A percentile compares a stretch with the other conserved stretches of the same genome.
These are phyloP conservation scores for Orbilia brochopaga DNA, from an alignment of 2,329 filamentous ascomycete genomes.

Conservation along the genomic window DNA sequence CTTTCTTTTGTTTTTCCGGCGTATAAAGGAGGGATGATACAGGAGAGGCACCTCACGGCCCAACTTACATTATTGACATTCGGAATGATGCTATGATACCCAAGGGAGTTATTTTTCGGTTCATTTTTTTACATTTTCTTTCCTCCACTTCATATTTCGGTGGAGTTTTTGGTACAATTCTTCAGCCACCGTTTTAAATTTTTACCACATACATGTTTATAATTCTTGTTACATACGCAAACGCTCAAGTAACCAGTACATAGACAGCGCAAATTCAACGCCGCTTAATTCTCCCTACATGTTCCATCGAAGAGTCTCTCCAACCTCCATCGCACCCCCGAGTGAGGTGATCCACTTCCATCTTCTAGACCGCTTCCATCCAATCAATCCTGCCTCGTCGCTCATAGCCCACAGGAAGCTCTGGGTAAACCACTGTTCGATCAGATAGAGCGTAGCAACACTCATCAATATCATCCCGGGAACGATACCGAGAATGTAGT, in stretches of 20 bases:
- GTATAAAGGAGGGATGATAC: neutral
- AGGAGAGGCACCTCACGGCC: conserved; percentile 9
- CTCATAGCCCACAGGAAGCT: conserved; percentile 51
- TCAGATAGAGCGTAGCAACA: conserved; percentile 29
- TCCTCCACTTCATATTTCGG: neutral
- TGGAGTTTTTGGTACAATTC: too few species aligned
- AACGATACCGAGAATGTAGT: conserved; percentile 52
- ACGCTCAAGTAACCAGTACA: neutral
- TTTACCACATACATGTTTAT: conserved; percentile 13
- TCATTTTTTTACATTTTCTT: conserved; percentile 17
- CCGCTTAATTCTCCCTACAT: conserved; percentile 17
- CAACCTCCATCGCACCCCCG: conserved; percentile 29
- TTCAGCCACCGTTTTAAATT: too few species aligned
- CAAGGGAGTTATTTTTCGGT: conserved; percentile 8
- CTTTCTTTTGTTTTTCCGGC: conserved; percentile 9
- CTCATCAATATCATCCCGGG: conserved; percentile 47
- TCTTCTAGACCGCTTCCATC: conserved; percentile 40
- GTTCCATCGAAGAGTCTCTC: conserved; percentile 30
- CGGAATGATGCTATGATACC: conserved; percentile 15
- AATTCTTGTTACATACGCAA: conserved; percentile 8
- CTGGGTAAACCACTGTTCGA: conserved; percentile 52
- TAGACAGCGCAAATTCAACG: neutral
- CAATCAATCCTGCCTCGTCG: conserved; percentile 35
- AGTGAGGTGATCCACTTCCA: conserved; percentile 48
- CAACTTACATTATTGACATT: conserved; percentile 10